Percentiles rank a stretch among this genome's conserved stretches.
Evolutionary conservation across 805 yeast genomes (phyloP).

Genomic region (Peterozyma toletana): DNA sequence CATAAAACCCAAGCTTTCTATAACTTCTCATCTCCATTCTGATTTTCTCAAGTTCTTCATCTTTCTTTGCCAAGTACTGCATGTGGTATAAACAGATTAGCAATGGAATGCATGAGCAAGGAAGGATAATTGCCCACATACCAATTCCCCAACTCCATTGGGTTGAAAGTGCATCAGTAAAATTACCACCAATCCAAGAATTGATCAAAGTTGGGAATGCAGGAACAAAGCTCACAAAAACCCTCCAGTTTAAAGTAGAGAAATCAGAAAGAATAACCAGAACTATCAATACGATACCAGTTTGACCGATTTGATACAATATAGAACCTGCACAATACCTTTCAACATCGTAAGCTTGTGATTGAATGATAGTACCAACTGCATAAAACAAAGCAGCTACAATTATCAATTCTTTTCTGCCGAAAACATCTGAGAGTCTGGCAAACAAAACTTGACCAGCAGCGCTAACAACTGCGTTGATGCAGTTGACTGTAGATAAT

Average conservation of each 20-base stretch:
- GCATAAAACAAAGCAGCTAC: conserved; percentile 47
- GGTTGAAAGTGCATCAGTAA: conserved; percentile 30
- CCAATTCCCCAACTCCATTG: conserved; percentile 73
- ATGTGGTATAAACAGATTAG: conserved; percentile 46
- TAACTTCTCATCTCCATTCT: conserved; percentile 10
- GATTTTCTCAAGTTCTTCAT: conserved; percentile 41
- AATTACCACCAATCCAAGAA: conserved; percentile 72
- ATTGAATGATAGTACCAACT: conserved; percentile 58
- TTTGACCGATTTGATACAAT: conserved; percentile 48
- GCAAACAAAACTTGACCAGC: conserved; percentile 65
- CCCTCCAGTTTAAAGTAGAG: conserved; percentile 66
- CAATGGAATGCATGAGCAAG: conserved; percentile 55
- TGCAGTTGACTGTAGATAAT: conserved; percentile 50
- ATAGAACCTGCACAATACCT: conserved; percentile 63
- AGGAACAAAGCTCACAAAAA: conserved; percentile 56
- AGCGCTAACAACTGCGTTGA: conserved; percentile 54
- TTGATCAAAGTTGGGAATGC: conserved; percentile 69
- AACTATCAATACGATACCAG: conserved; percentile 53
- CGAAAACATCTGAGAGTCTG: conserved; percentile 56
- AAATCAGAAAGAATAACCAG: conserved; percentile 58
- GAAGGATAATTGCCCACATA: conserved; percentile 76
- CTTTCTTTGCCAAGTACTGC: conserved; percentile 45
- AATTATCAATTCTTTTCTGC: conserved; percentile 46
- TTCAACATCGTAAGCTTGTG: conserved; percentile 50
- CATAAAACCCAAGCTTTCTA: conserved; percentile 20